Base-by-base conservation (phyloP, 2,329 filamentous ascomycete species). In the Fusarium verticillioides region DNA sequence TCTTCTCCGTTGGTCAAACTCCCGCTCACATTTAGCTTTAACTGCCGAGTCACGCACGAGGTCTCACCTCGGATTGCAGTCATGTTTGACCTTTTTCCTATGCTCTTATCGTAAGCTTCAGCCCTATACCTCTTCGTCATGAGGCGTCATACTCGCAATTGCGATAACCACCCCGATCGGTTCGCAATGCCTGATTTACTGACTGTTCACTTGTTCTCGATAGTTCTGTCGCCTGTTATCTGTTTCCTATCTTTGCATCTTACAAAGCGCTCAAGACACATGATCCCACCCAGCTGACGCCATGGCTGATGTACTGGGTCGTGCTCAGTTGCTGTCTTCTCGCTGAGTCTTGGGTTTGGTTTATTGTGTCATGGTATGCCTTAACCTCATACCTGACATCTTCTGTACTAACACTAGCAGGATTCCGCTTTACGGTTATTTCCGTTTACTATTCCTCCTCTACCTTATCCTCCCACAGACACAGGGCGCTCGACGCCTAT, bases 251-350 rank as follows among this genome's bases (percentile, higher is more conserved):
- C 73, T 98, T 97, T 85, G 95, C 96, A 75, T 97, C 96, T 73
- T 98, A 98, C 89, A 98, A 98, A 87, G 96, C 96, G 54, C 92
- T 99, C 80, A 96, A 96, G 84, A 95, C 94, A 21, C 93, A 93
- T 59, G 94, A 98, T 82, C 95, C 95, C 5, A 92, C 94, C 42
- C 91, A 97, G 80, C 88, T 98, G 68, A 94, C 94, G 73, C 96
- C 96, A 91, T 99, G 96, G 96, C 90, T 98, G 75, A 98, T 98
- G 93, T 99, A 98, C 88, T 99, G 96, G 93, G 94, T 97, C 69
- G 94, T 97, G 30, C 89, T 98, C 74, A 93, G 94, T 69, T 92
- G 94, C 81, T 90, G 92, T 77, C 87, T 95, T 63, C 89, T 96
- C 70, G 90, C 91, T 83, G 96, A 98, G 85, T 95, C 93, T 52